Evolutionary conservation across 2,329 filamentous ascomycete genomes (phyloP), one percentile per base, ranked within the genome.

Genomic region (Botrytis fragariae): DNA sequence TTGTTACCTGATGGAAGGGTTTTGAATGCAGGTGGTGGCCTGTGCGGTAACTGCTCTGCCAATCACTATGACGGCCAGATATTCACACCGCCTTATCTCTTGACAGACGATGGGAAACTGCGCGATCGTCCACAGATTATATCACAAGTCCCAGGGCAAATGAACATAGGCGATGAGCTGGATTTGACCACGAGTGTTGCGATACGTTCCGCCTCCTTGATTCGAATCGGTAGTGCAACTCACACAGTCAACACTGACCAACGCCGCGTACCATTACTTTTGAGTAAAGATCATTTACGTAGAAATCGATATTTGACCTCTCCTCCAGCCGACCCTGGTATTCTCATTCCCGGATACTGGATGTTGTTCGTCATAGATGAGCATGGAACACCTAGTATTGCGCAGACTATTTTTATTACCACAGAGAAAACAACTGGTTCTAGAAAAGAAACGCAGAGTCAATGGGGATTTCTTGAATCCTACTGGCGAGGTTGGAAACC

Each of bases 341-440:
- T 68, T 25, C 35, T 57, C 14, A 68, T 68, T 25, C 65, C 65
- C n/a, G 48, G 65, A 42, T 32, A 57, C 65, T 68, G 65, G 65
- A 68, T 68, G 65, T 32, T 68, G 35, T 68, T 68, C n/a, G 65
- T 68, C 35, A 68, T 68, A 25, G 65, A 68, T n/a, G 65, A 57
- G 22, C 25, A 57, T 42, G 65, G 65, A 6, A 68, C 65, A 5
- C 65, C 65, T 10, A 68, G 65, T 4, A 42, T 22, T 22, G 65
- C 48, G 35, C 37, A 57, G 32, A 42, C 48, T 29, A 68, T 57
- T n/a, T 68, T 57, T 51, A 32, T 68, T 22, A 2, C 35, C 37
- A 42, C 48, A 1, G 7, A n/a, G 10, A 68, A 68, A 57, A 10
- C 18, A 39, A 42, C 8, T 22, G 10, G 25, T 68, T 57, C 35